Base-by-base conservation (phyloP, 306 rosid species). In the Vigna angularis region DNA sequence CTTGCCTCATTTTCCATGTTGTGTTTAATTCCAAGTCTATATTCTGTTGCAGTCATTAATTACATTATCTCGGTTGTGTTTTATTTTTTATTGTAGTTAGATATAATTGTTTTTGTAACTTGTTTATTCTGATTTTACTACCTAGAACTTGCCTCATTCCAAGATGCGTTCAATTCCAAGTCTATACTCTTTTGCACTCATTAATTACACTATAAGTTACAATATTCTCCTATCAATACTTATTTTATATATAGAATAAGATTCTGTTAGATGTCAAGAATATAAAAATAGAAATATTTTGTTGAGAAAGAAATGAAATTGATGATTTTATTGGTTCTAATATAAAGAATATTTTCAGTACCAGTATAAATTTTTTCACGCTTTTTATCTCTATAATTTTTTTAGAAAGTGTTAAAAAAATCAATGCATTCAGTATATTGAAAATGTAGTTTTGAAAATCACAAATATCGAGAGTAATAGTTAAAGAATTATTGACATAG, bases 1-100 rank as follows among this genome's bases (percentile, higher is more conserved):
- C 44, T 58, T 70, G 47, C 79, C 55, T 56, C 47, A 38, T 80
- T 80, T 70, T 15, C 58, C 45, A 63, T 28, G 63, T 24, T 47
- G 49, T 66, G 49, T 67, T n/a, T 69, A 68, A 34, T 68, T 32
- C 69, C 58, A 18, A 59, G 73, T 34, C 7, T 59, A 67, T 61
- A 79, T 9, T 47, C 32, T 48, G 24, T 45, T 66, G 69, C 61
- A 40, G 20, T 66, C 26, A 73, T 50, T 20, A 51, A 48, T 78
- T 53, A 38, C 44, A 55, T 28, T 14, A 14, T 67, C 66, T 28
- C 52, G 57, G 45, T 56, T 28, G 14, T 17, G 30, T 56, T 10
- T 22, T 48, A 26, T 15, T 17, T 61, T 72, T 51, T 56, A 22
- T 14, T 34, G n/a, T 26, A 40, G 40, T 51, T 38, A 11, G 6